Evolutionary conservation across 2,329 filamentous ascomycete genomes (phyloP).

Genomic region (Claviceps cyperi): DNA sequence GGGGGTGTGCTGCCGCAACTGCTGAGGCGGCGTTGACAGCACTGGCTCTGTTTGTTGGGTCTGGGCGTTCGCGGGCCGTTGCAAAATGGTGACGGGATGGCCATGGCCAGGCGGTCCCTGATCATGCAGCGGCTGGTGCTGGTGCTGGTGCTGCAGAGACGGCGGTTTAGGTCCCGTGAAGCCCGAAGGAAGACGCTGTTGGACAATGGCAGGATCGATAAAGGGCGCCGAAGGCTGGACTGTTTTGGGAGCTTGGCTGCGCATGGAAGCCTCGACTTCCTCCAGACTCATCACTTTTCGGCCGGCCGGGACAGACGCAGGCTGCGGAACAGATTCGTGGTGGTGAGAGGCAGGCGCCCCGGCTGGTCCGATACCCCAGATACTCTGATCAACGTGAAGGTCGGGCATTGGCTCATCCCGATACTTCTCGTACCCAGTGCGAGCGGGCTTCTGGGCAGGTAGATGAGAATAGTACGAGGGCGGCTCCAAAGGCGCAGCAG

Average conservation of each 20-base stretch:
- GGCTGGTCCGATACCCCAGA: constrained; percentile 66
- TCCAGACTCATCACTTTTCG: constrained; percentile 90
- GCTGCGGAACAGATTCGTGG: constrained; percentile 11
- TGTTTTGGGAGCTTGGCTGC: constrained; percentile 47
- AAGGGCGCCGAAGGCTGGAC: constrained; percentile 20
- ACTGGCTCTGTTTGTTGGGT: constrained; percentile 14
- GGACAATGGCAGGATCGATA: constrained; percentile 17
- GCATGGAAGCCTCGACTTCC: constrained; percentile 91
- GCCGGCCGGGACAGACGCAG: constrained; percentile 18
- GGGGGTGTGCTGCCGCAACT: constrained; percentile 19
- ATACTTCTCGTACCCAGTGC: constrained; percentile 86
- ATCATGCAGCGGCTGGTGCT: constrained; percentile 17
- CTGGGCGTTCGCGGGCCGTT: constrained; percentile 33
- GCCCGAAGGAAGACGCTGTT: constrained; percentile 13
- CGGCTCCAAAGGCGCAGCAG: constrained; percentile 15
- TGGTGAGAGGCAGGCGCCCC: constrained; percentile 24
- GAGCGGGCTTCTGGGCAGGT: constrained; percentile 41
- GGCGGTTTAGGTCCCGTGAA: constrained; percentile 11
- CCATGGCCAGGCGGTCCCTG: constrained; percentile 24
- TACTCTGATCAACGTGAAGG: constrained; percentile 79
- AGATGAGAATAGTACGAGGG: constrained; percentile 25
- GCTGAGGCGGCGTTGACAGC: constrained; percentile 11
- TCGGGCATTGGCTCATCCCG: constrained; percentile 76
- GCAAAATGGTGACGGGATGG: constrained; percentile 40
- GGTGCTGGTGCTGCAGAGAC: constrained; percentile 14